A percentile compares a stretch with the other conserved stretches of the same genome.
phyloP scores from a whole-genome alignment of 495 filamentous ascomycete genomes.

The Staphylotrichum longicolle region DNA sequence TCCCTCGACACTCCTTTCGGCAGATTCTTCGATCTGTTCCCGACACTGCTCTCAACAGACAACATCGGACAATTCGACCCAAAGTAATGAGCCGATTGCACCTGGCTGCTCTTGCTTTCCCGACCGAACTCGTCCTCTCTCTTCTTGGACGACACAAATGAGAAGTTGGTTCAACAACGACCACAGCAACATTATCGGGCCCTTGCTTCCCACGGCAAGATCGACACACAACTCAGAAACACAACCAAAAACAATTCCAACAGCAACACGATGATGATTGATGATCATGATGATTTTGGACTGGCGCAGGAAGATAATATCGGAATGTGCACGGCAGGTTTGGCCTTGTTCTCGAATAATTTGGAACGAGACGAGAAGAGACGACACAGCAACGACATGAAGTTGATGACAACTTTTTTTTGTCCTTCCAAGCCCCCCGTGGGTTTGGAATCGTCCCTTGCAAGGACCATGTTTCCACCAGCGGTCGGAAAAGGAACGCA shows the following conservation, averaged over 20 bases:
- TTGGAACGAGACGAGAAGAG: neutral
- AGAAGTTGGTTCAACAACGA: constrained; percentile 4
- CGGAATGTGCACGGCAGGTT: neutral
- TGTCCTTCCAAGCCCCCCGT: neutral
- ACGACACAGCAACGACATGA: neutral
- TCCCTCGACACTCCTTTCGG: constrained; percentile 1
- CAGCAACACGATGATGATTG: constrained; percentile 5
- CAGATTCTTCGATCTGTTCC: neutral
- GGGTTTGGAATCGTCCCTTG: neutral
- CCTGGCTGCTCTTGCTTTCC: constrained; percentile 11
- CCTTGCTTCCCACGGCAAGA: neutral
- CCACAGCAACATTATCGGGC: neutral
- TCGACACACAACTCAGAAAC: constrained; percentile 2
- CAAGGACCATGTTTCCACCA: too few relatives aligned
- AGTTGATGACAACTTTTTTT: neutral
- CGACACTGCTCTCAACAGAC: constrained; percentile 11
- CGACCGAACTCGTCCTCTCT: constrained; percentile 4
- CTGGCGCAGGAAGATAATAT: neutral
- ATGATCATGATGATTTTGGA: neutral
- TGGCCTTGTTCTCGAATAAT: neutral
- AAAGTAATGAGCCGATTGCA: constrained; percentile 5
- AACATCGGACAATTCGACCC: neutral
- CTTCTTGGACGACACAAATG: constrained; percentile 11
- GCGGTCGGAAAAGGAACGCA: neutral
- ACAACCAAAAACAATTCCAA: neutral